Conservation (phyloP, 1,284 basidiomycete genomes). For the Pyrrhoderma noxium region DNA sequence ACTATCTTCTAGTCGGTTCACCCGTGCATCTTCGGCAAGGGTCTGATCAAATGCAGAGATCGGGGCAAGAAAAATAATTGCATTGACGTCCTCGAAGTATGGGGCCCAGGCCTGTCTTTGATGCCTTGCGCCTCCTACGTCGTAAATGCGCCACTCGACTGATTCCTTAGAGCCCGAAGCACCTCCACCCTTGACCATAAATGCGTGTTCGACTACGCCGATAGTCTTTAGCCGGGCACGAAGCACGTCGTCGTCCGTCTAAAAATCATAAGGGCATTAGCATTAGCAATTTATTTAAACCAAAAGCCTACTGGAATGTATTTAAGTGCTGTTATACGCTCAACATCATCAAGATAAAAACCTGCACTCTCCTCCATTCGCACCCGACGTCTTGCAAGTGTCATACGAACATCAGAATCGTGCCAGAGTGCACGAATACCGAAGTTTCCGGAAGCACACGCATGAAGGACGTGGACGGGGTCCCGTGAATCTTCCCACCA, state of each 20-base stretch:
- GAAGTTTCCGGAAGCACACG: constrained; percentile 37
- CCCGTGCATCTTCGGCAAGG: constrained; percentile 61
- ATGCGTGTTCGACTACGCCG: constrained; percentile 73
- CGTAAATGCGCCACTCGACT: constrained; percentile 71
- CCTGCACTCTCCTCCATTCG: constrained; percentile 74
- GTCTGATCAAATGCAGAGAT: constrained; percentile 81
- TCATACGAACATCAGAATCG: constrained; percentile 52
- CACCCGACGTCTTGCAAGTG: constrained; percentile 54
- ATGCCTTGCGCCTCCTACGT: constrained; percentile 70
- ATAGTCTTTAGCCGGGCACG: constrained; percentile 65
- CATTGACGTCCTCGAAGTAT: constrained; percentile 77
- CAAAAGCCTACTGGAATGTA: constrained; percentile 76
- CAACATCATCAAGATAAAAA: constrained; percentile 74
- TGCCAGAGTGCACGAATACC: constrained; percentile 67
- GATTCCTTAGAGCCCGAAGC: constrained; percentile 51
- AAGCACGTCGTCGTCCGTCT: constrained; percentile 71
- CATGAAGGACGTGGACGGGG: constrained; percentile 62
- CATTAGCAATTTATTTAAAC: too few species aligned
- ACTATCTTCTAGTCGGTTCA: constrained; percentile 73
- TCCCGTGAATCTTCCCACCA: constrained; percentile 82
- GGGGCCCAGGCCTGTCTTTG: constrained; percentile 78
- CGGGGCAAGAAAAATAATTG: constrained; percentile 77
- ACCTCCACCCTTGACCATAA: constrained; percentile 49
- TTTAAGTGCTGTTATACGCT: constrained; percentile 67
- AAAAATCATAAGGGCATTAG: too few species aligned